phyloP scores from a whole-genome alignment of 805 yeast species.

The Phaffomyces antillensis region DNA sequence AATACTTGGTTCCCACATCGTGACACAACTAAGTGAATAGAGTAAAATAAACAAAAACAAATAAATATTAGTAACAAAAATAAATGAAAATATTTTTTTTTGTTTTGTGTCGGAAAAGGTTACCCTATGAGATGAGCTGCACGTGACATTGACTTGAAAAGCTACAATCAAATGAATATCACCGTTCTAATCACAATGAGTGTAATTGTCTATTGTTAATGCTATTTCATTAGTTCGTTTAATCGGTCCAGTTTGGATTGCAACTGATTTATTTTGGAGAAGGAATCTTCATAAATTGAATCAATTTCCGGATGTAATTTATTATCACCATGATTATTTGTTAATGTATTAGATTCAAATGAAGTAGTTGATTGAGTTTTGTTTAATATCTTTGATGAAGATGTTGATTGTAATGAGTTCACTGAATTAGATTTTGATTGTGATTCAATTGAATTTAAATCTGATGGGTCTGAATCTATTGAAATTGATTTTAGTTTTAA shows the following conservation, averaged over 20 bases:
- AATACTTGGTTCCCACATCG: conserved; percentile 66
- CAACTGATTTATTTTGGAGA: conserved; percentile 37
- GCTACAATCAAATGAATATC: not conserved
- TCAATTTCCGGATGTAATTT: conserved; percentile 40
- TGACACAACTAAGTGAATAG: conserved; percentile 7
- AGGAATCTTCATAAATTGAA: conserved; percentile 50
- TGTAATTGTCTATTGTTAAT: not conserved
- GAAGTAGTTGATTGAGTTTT: not conserved
- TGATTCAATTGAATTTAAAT: not conserved
- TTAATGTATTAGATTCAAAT: not conserved
- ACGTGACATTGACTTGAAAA: not conserved
- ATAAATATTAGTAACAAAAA: no score
- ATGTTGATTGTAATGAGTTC: conserved; percentile 12
- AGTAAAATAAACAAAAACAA: not conserved
- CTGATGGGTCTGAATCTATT: no score
- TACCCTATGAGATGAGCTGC: conserved; percentile 3
- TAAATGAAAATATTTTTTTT: no score
- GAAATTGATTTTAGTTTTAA: not conserved
- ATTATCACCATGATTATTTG: not conserved
- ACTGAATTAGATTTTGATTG: conserved; percentile 16
- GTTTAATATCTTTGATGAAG: conserved; percentile 6
- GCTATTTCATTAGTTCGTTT: conserved; percentile 10
- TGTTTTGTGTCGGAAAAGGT: not conserved
- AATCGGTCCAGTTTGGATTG: conserved; percentile 20
- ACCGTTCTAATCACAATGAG: not conserved